A percentile compares a stretch with the other conserved stretches of the same genome.
phyloP scores from a whole-genome alignment of 2,329 filamentous ascomycete genomes.

The Fulvia fulva region DNA sequence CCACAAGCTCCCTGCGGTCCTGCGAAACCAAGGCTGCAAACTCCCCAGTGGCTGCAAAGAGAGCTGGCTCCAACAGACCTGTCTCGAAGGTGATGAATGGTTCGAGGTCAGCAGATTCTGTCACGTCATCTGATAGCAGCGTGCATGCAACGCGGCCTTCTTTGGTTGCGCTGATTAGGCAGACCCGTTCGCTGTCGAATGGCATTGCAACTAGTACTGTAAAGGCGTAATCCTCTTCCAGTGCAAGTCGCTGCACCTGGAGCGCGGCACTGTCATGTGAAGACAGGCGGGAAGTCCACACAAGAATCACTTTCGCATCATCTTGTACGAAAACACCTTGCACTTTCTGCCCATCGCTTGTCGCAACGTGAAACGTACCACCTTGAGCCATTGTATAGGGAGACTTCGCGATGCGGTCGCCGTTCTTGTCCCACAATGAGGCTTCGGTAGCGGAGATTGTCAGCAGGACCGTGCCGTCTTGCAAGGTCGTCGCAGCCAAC shows the following conservation, averaged over 20 bases:
- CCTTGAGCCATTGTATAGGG: background rate
- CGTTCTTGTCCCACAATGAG: conserved; percentile 3
- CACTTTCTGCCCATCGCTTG: background rate
- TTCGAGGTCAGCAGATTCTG: background rate
- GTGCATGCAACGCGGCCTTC: conserved; percentile 7
- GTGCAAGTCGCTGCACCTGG: background rate
- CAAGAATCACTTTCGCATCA: background rate
- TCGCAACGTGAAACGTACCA: conserved; percentile 6
- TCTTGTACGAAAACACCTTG: conserved; percentile 7
- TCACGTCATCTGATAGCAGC: background rate
- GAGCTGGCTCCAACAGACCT: conserved; percentile 13
- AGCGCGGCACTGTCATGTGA: background rate
- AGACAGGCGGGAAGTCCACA: background rate
- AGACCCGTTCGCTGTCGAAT: conserved; percentile 5
- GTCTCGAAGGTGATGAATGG: conserved; percentile 16
- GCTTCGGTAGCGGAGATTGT: background rate
- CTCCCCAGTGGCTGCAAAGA: conserved; percentile 22
- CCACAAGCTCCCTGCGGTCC: conserved; percentile 17
- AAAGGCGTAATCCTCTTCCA: background rate
- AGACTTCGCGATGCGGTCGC: conserved; percentile 1
- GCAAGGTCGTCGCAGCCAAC: conserved; percentile 1
- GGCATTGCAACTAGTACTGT: conserved; percentile 10
- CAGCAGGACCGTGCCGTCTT: background rate
- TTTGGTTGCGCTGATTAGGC: conserved; percentile 4
- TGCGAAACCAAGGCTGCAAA: conserved; percentile 24